Base-by-base conservation (phyloP, 164 flowering plant species). In the Brasenia schreberi region DNA sequence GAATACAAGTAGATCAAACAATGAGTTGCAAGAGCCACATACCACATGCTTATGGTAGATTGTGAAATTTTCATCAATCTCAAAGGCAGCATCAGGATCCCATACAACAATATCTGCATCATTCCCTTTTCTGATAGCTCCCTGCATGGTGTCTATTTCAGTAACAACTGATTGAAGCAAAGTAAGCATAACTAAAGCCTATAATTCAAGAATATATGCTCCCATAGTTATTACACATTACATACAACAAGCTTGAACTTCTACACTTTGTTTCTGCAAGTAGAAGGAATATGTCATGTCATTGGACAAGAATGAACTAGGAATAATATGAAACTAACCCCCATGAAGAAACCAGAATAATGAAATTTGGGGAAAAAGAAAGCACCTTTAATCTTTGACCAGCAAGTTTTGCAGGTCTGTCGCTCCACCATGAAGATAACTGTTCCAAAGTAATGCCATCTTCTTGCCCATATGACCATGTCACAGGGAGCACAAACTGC, bases 401-500 rank as follows among this genome's bases (percentile, higher is more conserved):
- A 49, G 97, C 91, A 75, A 92, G 96, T 70, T 85, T 88, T 67
- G 99, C 96, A 27, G 99, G 99, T 75, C 73, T 86, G 74, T 85
- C 90, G 63, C 97, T 87, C 99, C 99, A 92, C 99, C 87, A 87
- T 19, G 81, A 77, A 49, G 88, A 83, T 70, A 95, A 59, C 58
- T 92, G 94, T 60, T 84, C 83, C 67, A 88, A 77, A 66, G 89
- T 84, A 12, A 82, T 73, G n/a, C 90, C 97, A 78, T 88, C 79
- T 75, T 85, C 82, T 64, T 67, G 75, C 45, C 97, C 97, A 77
- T 78, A 77, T 12, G 96, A 75, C 99, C 99, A 95, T 67, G 98
- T 92, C 58, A 80, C 97, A 52, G 99, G 97, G 69, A 95, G 95
- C 70, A 90, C 97, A 76, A 90, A 92, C 97, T 95, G 87, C 85